Evolutionary conservation across 2,329 filamentous ascomycete genomes (phyloP), one percentile per base, ranked within the genome.

Genomic region (Sarocladium kiliense): DNA sequence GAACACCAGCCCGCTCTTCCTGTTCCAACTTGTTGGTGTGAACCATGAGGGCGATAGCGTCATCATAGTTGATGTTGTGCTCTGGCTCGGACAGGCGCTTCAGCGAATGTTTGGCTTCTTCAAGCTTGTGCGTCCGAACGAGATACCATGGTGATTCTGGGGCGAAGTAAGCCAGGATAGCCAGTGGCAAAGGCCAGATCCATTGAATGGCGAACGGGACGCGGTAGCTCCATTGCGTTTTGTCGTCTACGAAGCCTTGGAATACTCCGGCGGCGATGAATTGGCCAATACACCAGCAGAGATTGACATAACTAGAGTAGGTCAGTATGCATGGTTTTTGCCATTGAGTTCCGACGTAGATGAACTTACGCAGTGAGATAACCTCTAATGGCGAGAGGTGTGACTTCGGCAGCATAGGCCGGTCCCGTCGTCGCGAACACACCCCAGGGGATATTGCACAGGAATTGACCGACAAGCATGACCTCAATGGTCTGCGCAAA

Each of bases 11-110:
- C 1, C 64, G 67, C 57, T 72, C 65, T 55, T 72, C 64, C 55
- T 72, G 68, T 62, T 80, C 77, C 3, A 76, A 60, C 62, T 77
- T 70, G 61, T 76, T 70, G 30, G 75, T 77, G 55, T 75, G 69
- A 1, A 74, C 66, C 67, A 77, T 76, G 58, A 74, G 65, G 36
- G 71, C 69, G 26, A 76, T 58, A 1, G 68, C 67, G 37, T 65
- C 62, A 23, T 74, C 71, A 47, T 66, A 59, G 59, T 74, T 67
- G 57, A 72, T 56, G 50, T 71, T 62, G 57, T 65, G 62, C 26
- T 62, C 59, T 0, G 66, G 63, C 53, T 67, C 60, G 0, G 69
- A 68, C 2, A 73, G 62, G 2, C 71, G 61, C 51, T 63, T 54
- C 14, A 72, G 62, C 1, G 67, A 64, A 16, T 54, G 54, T 57